A percentile compares a stretch with the other conserved stretches of the same genome.
Conservation (phyloP, 176 grass and related monocot species). For the Bonia amplexicaulis region DNA sequence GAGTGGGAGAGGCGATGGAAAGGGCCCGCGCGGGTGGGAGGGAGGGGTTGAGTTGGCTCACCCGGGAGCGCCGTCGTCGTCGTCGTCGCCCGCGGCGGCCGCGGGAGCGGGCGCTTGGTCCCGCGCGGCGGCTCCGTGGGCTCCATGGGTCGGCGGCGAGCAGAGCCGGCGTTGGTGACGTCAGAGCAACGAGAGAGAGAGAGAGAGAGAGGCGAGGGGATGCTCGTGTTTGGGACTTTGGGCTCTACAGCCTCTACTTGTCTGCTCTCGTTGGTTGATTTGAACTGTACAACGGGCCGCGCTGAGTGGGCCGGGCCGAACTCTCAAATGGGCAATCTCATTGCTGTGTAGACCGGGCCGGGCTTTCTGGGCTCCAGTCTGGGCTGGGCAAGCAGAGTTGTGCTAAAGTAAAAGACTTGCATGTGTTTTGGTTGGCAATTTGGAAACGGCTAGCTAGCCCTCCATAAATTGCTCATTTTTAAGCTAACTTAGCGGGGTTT, state of each 20-base stretch:
- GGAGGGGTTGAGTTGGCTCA: constrained; percentile 4
- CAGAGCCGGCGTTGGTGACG: background rate
- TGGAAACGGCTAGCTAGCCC: no score
- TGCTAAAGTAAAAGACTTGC: no score
- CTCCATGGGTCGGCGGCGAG: constrained; percentile 37
- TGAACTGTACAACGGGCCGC: background rate
- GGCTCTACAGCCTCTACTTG: background rate
- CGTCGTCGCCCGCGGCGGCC: constrained; percentile 22
- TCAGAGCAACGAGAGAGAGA: background rate
- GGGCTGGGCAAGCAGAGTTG: no score
- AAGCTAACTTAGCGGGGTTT: no score
- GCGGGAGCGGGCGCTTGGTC: constrained; percentile 39
- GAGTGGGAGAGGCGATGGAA: background rate
- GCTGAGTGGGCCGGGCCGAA: background rate
- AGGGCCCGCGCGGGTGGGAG: background rate
- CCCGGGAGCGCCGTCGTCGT: constrained; percentile 7
- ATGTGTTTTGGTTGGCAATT: no score
- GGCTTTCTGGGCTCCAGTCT: no score
- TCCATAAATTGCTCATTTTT: no score
- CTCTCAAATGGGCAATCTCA: background rate
- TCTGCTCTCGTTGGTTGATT: background rate
- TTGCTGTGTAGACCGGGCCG: background rate
- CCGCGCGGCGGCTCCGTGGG: constrained; percentile 32
- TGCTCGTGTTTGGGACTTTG: background rate
- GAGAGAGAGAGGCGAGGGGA: background rate